A percentile compares a stretch with the other conserved stretches of the same genome.
These are phyloP conservation scores for Jatropha multifida DNA, from an alignment of 441 rosid genomes.

Conservation along the genomic window DNA sequence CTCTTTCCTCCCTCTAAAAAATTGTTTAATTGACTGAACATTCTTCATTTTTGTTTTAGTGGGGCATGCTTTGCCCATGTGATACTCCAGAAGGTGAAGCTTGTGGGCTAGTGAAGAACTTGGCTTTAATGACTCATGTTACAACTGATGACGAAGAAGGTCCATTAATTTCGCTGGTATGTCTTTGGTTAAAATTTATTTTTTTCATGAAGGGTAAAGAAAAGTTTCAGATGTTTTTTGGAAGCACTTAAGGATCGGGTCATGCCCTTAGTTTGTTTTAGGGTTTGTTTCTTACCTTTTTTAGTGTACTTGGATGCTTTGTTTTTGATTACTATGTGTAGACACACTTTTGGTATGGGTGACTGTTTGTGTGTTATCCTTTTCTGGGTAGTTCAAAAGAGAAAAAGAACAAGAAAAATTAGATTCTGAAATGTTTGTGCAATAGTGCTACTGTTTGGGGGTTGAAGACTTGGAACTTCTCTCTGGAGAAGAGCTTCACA, in stretches of 20 bases:
- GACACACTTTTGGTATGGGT: neutral
- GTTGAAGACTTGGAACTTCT: conserved; percentile 78
- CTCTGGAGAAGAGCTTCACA: conserved; percentile 92
- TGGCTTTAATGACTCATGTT: conserved; percentile 99
- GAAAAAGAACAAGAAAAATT: neutral
- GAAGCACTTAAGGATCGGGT: neutral
- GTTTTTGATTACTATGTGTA: neutral
- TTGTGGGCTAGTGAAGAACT: conserved; percentile 96
- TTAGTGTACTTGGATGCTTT: neutral
- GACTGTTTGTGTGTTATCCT: neutral
- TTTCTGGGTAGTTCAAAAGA: conserved; percentile 10
- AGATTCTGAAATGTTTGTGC: conserved; percentile 20
- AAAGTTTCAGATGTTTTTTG: neutral
- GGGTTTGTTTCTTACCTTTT: neutral
- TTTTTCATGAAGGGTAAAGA: neutral
- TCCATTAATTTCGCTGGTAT: conserved; percentile 81
- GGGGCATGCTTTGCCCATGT: conserved; percentile 99
- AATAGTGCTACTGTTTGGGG: conserved; percentile 83
- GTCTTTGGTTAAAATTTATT: neutral
- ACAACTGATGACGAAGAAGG: conserved; percentile 95
- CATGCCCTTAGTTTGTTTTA: neutral
- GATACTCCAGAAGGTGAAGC: conserved; percentile 99
- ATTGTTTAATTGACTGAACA: neutral
- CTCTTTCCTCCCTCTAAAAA: conserved; percentile 10
- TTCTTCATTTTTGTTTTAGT: conserved; percentile 44